Conservation (phyloP, 2,329 filamentous ascomycete species). For the Colletotrichum aenigma region DNA sequence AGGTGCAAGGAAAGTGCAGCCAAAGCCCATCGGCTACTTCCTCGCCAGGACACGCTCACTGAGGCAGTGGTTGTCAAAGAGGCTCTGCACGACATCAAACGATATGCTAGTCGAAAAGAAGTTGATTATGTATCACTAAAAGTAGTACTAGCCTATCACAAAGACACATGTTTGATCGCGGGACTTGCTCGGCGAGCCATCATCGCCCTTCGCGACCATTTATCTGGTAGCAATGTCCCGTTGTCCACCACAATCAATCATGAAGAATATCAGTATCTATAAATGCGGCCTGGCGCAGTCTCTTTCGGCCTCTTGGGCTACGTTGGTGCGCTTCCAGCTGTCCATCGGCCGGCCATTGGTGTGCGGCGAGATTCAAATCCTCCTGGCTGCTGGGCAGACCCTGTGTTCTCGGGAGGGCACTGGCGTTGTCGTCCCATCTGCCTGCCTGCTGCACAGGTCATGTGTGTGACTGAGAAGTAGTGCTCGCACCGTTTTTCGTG, state of each 20-base stretch:
- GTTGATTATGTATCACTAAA: background rate
- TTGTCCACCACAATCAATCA: background rate
- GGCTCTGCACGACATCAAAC: background rate
- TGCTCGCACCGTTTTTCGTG: background rate
- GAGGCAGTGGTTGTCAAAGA: background rate
- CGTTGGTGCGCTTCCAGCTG: background rate
- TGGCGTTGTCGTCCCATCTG: background rate
- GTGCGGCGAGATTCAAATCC: background rate
- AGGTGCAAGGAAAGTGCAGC: rapidly evolving
- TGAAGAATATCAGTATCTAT: background rate
- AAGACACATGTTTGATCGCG: background rate
- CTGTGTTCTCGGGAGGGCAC: background rate
- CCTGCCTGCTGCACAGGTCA: background rate
- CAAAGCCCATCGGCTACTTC: background rate
- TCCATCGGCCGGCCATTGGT: background rate
- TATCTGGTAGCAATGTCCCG: background rate
- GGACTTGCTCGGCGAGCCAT: background rate
- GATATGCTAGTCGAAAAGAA: background rate
- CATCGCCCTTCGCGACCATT: background rate
- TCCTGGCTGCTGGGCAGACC: background rate
- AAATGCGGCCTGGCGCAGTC: background rate
- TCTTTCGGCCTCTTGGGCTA: background rate
- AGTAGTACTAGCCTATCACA: background rate
- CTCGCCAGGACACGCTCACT: background rate
- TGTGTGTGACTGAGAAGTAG: background rate